A percentile compares a stretch with the other conserved stretches of the same genome.
These are phyloP conservation scores for Hemisphaericaspora nanyangensis DNA, from an alignment of 805 yeast species.

Conservation along the genomic window DNA sequence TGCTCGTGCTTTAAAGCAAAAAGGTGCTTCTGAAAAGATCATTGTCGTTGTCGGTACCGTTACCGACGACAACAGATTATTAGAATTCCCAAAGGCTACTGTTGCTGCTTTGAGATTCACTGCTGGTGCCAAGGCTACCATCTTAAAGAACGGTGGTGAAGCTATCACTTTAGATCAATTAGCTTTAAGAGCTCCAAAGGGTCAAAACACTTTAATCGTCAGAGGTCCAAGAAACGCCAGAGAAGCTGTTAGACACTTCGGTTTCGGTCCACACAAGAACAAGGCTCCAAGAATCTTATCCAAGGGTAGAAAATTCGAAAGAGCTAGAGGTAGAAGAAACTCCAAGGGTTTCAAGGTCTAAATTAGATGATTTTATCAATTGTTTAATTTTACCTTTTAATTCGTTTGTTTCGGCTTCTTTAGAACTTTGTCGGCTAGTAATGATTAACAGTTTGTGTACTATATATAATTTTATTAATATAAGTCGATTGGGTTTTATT, in stretches of 20 bases:
- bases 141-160: constrained; percentile 99
- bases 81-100: constrained; percentile 92
- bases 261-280: constrained; percentile 99
- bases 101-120: constrained; percentile 99
- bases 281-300: constrained; percentile 98
- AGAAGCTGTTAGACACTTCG: constrained; percentile 99
- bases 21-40: constrained; percentile 85
- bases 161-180: constrained; percentile 98
- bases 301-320: constrained; percentile 99
- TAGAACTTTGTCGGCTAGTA: constrained; percentile 1
- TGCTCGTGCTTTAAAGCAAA: constrained; percentile 74
- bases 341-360: constrained; percentile 99
- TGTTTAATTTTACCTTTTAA: constrained; percentile 3
- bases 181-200: constrained; percentile 99
- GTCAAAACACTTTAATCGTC: constrained; percentile 95
- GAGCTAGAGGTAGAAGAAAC: constrained; percentile 99
- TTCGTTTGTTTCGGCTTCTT: constrained; percentile 4
- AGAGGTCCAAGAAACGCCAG: constrained; percentile 99
- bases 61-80: constrained; percentile 95
- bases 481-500: background rate
- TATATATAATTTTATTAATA: too few relatives aligned
- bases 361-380: constrained; percentile 22
- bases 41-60: constrained; percentile 99
- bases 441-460: background rate
- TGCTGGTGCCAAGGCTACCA: constrained; percentile 97